Base-by-base conservation (phyloP, 345 rosid species). In the Anastatica hierochuntica region DNA sequence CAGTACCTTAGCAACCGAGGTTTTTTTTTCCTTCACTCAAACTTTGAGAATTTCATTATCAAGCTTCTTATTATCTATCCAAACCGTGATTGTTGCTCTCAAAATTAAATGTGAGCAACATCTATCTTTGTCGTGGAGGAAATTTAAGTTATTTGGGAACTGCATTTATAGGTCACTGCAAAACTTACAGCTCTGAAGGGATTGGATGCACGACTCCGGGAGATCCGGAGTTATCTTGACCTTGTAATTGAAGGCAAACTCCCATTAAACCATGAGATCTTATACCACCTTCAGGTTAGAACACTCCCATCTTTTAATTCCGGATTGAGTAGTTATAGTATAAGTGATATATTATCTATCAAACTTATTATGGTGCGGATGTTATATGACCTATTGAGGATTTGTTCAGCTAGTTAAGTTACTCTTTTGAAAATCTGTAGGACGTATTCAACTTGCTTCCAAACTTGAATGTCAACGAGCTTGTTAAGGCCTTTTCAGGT, bases 131-230 rank as follows among this genome's bases (percentile, higher is more conserved):
- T n/a, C n/a, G n/a, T n/a, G n/a, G n/a, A n/a, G n/a, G n/a, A n/a
- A n/a, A n/a, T n/a, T n/a, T n/a, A n/a, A n/a, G n/a, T n/a, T n/a
- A 38, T 29, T 4, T 63, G 46, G 3, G 33, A 16, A 52, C 20
- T 55, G 54, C 23, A 11, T 12, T n/a, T 23, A 30, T 34, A 87
- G 96, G 90, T 81, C 20, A 74, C 80, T 20, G 85, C 81, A 2
- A 87, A 87, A 60, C 87, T 83, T 50, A 78, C 80, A 17, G 78
- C 96, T 41, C 65, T 87, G 67, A 84, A 84, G 53, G 80, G 89
- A n/a, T 69, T 87, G 72, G 96, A 84, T 78, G 89, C 89, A 40
- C 68, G 83, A 8, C 80, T 87, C 26, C 55, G 56, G 60, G 90
- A 87, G 64, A 79, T 81, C 13, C 68, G 79, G 19, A 58, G 73